Base-by-base conservation (phyloP, 306 rosid species). In the Luffa aegyptiaca region DNA sequence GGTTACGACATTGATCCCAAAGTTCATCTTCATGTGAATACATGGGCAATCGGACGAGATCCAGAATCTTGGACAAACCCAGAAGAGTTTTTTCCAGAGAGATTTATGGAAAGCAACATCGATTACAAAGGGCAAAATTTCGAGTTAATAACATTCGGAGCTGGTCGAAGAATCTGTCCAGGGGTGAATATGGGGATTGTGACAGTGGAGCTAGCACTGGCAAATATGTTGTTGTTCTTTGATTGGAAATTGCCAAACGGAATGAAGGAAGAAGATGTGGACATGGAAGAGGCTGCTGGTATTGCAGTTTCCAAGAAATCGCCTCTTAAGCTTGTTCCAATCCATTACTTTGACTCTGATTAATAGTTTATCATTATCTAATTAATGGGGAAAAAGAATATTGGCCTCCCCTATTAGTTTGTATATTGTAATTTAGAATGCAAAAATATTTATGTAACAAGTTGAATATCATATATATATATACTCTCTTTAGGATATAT, bases 11-110 rank as follows among this genome's bases (percentile, higher is more conserved):
- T 89, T 63, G 82, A 82, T 0, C 36, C 76, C 8, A 42, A 77
- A 48, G 37, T 88, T 36, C 37, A 1, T 5, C 44, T 87, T 35
- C 35, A 49, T 6, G 51, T 85, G 1, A 87, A 89, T 35, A 36
- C 8, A 8, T 85, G 88, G 90, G 80, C 87, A 31, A 87, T 85
- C 17, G 85, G 63, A 26, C 59, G 82, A 39, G 85, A 77, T 12
- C 64, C 81, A 2, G 20, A 55, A n/a, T 16, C 16, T 5, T 83
- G 86, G 86, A 68, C 64, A 2, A 63, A 31, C 5, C 46, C 80
- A 18, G 37, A 41, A 20, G 76, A 61, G 17, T 83, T 83, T 68
- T 14, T 36, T 1, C 80, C 86, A 0, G 86, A 83, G 77, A 79
- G 86, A 36, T 83, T 83, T 74, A 53, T 52, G 3, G 44, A n/a